Conservation (phyloP, 352 stramenopile species). For the Globisporangium echinulatum region DNA sequence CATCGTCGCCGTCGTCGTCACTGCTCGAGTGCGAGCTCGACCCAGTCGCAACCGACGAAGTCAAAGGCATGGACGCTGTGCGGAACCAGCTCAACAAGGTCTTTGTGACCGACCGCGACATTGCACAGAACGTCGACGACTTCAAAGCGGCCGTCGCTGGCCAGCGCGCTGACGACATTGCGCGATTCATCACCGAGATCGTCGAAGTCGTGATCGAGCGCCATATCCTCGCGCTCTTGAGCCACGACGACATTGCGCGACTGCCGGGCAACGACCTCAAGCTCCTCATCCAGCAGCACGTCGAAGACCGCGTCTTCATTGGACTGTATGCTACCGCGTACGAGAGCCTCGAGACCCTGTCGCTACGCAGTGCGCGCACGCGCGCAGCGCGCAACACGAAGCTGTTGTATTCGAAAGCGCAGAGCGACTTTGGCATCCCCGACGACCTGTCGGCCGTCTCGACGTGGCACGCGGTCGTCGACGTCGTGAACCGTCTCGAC, state of each 20-base stretch:
- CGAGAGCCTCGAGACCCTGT: conserved; percentile 37
- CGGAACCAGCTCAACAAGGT: conserved; percentile 76
- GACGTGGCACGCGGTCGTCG: conserved; percentile 44
- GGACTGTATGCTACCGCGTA: conserved; percentile 49
- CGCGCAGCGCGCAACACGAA: conserved; percentile 49
- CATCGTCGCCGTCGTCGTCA: conserved; percentile 29
- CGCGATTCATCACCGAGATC: conserved; percentile 54
- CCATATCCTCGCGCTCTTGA: conserved; percentile 56
- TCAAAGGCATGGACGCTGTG: conserved; percentile 39
- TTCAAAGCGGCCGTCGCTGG: conserved; percentile 47
- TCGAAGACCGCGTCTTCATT: conserved; percentile 81
- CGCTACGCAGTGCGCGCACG: conserved; percentile 26
- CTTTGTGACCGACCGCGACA: conserved; percentile 56
- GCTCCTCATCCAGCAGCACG: conserved; percentile 62
- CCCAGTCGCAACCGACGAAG: conserved; percentile 17
- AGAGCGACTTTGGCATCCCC: conserved; percentile 60
- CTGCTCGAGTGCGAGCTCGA: conserved; percentile 32
- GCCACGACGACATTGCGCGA: conserved; percentile 51
- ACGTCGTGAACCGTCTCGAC: conserved; percentile 60
- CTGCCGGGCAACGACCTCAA: conserved; percentile 69
- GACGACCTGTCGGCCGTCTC: conserved; percentile 52
- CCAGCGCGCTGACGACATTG: conserved; percentile 42
- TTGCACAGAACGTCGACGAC: conserved; percentile 39
- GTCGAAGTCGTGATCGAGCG: conserved; percentile 68
- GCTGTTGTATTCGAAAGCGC: conserved; percentile 41